Base-by-base conservation (phyloP, 148 eudicot genomes). In the Tetragonia tetragonoides region DNA sequence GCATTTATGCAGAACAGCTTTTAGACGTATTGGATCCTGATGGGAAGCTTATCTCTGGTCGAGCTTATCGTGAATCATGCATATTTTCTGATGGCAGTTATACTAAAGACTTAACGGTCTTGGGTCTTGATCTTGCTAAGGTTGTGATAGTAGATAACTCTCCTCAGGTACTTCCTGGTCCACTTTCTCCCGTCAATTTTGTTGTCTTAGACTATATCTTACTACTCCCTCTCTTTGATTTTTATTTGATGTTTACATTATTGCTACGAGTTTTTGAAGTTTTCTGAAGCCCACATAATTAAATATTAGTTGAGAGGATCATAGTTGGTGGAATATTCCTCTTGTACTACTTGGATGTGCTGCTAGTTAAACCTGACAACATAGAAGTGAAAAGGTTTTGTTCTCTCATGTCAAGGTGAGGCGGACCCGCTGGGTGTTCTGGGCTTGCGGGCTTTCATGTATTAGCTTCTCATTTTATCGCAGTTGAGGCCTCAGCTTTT, bases 41-140 rank as follows among this genome's bases (percentile, higher is more conserved):
- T 72, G 88, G 92, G 79, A 93, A 88, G 72, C 66, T 93, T 77
- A 85, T 95, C 59, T 86, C 97, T 63, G 87, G 86, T 46, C 88
- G 98, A 79, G 97, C 93, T 64, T 91, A 91, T 81, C 94, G 98
- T 60, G 99, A 95, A 80, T 95, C 99, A 41, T 95, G 99, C 89
- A 86, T 86, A 66, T 90, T 92, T 81, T 77, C 90, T 24, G 95
- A 95, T 77, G 99, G 98, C 76, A 89, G 73, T 77, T 93, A 93
- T 84, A 89, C 90, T 10, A 95, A 95, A 81, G 99, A 95, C 88
- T 89, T 95, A 79, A 93, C 95, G 42, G 92, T 95, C 66, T 83
- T 95, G 73, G 98, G 98, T 83, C 89, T 95, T 84, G 95, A 93
- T 87, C 97, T 95, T 81, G 90, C 98, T 28, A 95, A 93, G 87